Conservation (phyloP, 495 filamentous ascomycete genomes). For the Neurospora sp. region DNA sequence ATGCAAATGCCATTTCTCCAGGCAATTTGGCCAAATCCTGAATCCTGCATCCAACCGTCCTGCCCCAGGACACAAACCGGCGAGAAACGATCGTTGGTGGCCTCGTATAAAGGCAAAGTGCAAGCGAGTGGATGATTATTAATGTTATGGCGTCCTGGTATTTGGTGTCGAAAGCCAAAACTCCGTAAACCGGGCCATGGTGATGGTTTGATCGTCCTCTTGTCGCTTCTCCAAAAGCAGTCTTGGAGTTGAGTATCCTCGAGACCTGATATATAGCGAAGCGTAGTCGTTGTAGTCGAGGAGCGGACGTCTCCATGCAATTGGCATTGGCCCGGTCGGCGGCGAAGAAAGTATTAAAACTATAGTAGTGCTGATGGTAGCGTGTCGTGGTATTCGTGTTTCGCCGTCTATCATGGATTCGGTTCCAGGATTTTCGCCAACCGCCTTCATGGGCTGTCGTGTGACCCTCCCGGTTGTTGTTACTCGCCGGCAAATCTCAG, state of each 20-base stretch:
- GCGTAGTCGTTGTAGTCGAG: background rate
- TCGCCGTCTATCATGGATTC: background rate
- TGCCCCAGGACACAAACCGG: background rate
- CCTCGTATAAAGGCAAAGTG: background rate
- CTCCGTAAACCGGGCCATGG: background rate
- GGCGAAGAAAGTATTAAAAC: background rate
- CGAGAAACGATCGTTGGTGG: background rate
- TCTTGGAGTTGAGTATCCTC: background rate
- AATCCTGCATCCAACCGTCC: background rate
- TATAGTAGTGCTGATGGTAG: background rate
- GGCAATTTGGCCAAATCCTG: background rate
- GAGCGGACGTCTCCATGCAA: background rate
- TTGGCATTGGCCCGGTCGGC: background rate
- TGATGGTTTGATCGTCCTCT: background rate
- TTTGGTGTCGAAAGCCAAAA: background rate
- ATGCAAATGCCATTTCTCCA: background rate
- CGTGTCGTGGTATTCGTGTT: background rate
- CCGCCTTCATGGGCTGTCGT: background rate
- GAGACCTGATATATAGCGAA: background rate
- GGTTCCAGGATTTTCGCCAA: background rate
- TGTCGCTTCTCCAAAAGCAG: background rate
- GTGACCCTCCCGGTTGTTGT: background rate
- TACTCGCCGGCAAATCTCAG: background rate
- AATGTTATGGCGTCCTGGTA: background rate
- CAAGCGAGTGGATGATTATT: background rate